Evolutionary conservation across 2,329 filamentous ascomycete genomes (phyloP).

Genomic region (Aspergillus transmontanensis): DNA sequence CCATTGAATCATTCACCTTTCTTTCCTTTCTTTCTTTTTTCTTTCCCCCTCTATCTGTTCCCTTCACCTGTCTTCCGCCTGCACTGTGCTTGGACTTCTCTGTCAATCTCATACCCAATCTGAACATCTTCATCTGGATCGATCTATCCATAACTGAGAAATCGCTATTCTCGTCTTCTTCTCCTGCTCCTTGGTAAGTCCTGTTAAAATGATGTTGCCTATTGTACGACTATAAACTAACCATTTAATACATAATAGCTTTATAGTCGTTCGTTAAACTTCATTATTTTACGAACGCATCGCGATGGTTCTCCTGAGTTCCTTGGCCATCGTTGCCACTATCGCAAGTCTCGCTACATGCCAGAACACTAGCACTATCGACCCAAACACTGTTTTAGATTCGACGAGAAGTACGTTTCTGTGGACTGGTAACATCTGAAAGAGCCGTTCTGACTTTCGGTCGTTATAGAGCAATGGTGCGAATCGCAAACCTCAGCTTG

Average conservation of each 20-base stretch:
- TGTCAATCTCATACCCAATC: constrained; percentile 2
- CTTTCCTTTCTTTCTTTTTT: neutral
- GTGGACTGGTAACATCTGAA: neutral
- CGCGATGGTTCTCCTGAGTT: constrained; percentile 30
- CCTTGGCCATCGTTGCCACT: constrained; percentile 36
- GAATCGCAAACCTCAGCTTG: constrained; percentile 44
- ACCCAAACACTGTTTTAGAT: constrained; percentile 39
- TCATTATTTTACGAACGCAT: constrained; percentile 5
- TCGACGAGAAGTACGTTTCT: constrained; percentile 39
- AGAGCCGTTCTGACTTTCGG: neutral
- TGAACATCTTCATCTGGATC: neutral
- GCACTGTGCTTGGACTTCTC: neutral
- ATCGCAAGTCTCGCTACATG: constrained; percentile 33
- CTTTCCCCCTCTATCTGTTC: neutral
- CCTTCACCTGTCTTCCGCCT: neutral
- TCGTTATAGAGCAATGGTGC: constrained; percentile 46
- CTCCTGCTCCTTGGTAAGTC: neutral
- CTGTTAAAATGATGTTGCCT: neutral
- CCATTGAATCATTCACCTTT: constrained; percentile 8
- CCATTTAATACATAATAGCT: neutral
- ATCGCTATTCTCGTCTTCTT: neutral
- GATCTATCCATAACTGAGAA: neutral
- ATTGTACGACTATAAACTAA: neutral
- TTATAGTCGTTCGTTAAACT: neutral
- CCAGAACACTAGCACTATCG: constrained; percentile 35